Conservation (phyloP, 805 yeast genomes). For the Saturnispora besseyi region DNA sequence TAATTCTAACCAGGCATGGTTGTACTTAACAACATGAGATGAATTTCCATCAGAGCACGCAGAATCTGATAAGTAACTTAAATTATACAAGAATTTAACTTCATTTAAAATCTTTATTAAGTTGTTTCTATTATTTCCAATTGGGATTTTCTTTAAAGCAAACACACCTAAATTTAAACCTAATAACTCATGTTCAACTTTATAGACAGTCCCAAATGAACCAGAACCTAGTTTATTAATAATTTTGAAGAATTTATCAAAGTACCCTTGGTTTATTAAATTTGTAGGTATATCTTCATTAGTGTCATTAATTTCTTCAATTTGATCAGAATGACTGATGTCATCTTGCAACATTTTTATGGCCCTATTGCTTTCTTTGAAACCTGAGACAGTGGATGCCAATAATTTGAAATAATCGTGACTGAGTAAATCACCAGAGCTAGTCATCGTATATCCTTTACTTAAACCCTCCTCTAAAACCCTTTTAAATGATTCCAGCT, state of each 20-base stretch:
- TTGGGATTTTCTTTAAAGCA: conserved; percentile 78
- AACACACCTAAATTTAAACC: conserved; percentile 65
- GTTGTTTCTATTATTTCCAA: conserved; percentile 68
- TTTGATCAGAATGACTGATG: not conserved
- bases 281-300: conserved; percentile 22
- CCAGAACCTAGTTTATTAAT: conserved; percentile 66
- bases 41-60: conserved; percentile 7
- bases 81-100: conserved; percentile 58
- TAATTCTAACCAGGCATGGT: conserved; percentile 87
- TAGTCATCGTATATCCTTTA: conserved; percentile 6
- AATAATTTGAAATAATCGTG: conserved; percentile 25
- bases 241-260: conserved; percentile 57
- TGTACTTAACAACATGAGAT: conserved; percentile 66
- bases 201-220: conserved; percentile 74
- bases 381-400: conserved; percentile 7
- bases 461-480: not conserved
- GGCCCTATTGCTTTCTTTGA: conserved; percentile 5
- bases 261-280: conserved; percentile 78
- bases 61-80: conserved; percentile 25
- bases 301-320: not conserved
- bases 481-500: not conserved
- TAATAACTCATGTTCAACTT: conserved; percentile 75
- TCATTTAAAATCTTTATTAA: conserved; percentile 65
- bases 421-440: conserved; percentile 16
- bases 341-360: not conserved